A percentile compares a stretch with the other conserved stretches of the same genome.
phyloP scores from a whole-genome alignment of 2,329 filamentous ascomycete species.

The Phoma sp. region DNA sequence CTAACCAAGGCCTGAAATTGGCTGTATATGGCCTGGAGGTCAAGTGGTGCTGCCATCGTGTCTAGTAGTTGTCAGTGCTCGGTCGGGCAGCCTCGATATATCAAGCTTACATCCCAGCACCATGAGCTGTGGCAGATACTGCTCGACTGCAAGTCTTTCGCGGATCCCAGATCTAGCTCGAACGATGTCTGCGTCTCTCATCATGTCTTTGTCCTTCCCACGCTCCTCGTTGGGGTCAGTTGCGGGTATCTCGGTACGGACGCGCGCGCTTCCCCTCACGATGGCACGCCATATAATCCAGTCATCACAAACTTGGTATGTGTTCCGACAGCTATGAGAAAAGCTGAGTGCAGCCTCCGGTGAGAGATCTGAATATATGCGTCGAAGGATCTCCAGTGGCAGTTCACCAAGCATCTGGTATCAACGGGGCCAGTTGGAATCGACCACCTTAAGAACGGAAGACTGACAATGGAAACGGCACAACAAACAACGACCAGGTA shows the following conservation, averaged over 20 bases:
- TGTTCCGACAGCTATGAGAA: constrained; percentile 14
- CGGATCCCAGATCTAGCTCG: neutral
- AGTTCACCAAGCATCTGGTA: constrained; percentile 14
- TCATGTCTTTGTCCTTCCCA: neutral
- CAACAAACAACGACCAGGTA: neutral
- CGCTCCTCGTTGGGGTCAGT: neutral
- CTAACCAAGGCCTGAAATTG: constrained; percentile 12
- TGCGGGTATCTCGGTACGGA: neutral
- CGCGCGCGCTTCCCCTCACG: constrained; percentile 6
- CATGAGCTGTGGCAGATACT: constrained; percentile 11
- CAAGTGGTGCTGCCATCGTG: constrained; percentile 10
- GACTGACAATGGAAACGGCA: neutral
- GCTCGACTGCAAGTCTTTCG: neutral
- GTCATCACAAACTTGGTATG: constrained; percentile 13
- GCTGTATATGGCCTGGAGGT: constrained; percentile 8
- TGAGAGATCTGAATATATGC: constrained; percentile 6
- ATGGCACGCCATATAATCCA: constrained; percentile 16
- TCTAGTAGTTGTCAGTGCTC: constrained; percentile 1
- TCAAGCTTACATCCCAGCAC: constrained; percentile 3
- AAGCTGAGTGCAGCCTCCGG: constrained; percentile 12
- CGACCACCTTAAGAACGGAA: neutral
- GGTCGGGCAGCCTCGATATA: neutral
- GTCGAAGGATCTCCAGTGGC: constrained; percentile 17
- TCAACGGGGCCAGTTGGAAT: neutral
- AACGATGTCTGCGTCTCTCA: neutral